These are phyloP conservation scores for Bipolaris cookei DNA, from an alignment of 2,329 filamentous ascomycete genomes.

Conservation along the genomic window DNA sequence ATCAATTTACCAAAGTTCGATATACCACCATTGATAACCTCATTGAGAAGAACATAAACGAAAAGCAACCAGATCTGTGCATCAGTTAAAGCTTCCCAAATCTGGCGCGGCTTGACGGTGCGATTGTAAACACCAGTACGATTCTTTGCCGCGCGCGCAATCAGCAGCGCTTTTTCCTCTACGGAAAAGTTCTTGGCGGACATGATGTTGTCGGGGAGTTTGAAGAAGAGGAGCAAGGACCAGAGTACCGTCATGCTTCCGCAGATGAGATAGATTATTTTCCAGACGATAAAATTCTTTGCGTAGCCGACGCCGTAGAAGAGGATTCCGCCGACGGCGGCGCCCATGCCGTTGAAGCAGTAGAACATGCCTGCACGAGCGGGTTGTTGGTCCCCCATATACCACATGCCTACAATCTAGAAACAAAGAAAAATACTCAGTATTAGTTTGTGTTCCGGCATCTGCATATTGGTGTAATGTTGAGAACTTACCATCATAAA, in stretches of 20 bases:
- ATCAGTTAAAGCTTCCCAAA: constrained; percentile 56
- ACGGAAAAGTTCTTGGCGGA: constrained; percentile 51
- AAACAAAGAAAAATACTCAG: neutral
- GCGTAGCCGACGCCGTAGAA: constrained; percentile 53
- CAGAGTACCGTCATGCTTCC: constrained; percentile 55
- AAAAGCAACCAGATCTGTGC: constrained; percentile 56
- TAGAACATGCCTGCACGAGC: constrained; percentile 34
- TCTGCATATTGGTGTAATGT: constrained; percentile 18
- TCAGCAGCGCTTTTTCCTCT: constrained; percentile 54
- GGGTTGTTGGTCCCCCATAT: constrained; percentile 23
- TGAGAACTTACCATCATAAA: constrained; percentile 28
- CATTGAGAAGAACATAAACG: constrained; percentile 59
- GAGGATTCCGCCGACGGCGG: constrained; percentile 41
- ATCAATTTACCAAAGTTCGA: constrained; percentile 64
- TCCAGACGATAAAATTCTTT: constrained; percentile 53
- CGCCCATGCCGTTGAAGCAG: constrained; percentile 30
- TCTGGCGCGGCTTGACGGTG: constrained; percentile 57
- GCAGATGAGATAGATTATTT: constrained; percentile 54
- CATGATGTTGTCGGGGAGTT: constrained; percentile 52
- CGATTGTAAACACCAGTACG: constrained; percentile 55
- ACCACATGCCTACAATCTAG: constrained; percentile 17
- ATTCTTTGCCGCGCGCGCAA: constrained; percentile 48
- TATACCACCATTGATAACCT: constrained; percentile 60
- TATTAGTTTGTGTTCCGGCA: neutral
- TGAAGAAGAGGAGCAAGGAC: constrained; percentile 52